Evolutionary conservation across 306 rosid genomes (phyloP).

Genomic region (Dalbergia oliveri): DNA sequence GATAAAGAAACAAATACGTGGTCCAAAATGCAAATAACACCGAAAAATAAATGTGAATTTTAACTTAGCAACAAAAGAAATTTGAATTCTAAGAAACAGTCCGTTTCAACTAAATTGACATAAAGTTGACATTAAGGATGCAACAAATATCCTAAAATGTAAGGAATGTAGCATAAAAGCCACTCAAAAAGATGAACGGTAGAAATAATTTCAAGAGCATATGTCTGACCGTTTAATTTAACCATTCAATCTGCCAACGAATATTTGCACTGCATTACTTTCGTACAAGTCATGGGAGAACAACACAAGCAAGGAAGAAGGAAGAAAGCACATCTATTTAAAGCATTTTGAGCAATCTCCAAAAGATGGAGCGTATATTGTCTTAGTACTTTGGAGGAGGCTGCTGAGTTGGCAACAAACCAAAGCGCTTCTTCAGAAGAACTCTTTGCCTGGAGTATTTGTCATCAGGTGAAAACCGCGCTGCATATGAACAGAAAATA

Average conservation of each 20-base stretch:
- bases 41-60: no score
- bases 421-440: conserved; percentile 48
- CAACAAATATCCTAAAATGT: not conserved
- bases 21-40: not conserved
- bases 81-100: not conserved
- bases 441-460: conserved; percentile 47
- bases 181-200: not conserved
- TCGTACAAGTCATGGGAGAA: not conserved
- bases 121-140: not conserved
- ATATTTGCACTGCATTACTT: not conserved
- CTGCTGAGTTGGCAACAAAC: conserved; percentile 46
- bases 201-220: not conserved
- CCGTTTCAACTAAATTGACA: not conserved
- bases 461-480: conserved; percentile 47
- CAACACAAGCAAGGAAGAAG: conserved; percentile 11
- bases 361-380: not conserved
- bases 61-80: no score
- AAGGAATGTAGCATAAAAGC: not conserved
- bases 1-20: not conserved
- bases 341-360: not conserved
- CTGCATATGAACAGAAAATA: conserved; percentile 33
- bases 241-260: not conserved
- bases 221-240: not conserved
- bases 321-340: not conserved
- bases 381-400: conserved; percentile 33